Evolutionary conservation across 2,329 filamentous ascomycete species (phyloP), one percentile per base, ranked within the genome.

Genomic region (Colletotrichum zoysiae): DNA sequence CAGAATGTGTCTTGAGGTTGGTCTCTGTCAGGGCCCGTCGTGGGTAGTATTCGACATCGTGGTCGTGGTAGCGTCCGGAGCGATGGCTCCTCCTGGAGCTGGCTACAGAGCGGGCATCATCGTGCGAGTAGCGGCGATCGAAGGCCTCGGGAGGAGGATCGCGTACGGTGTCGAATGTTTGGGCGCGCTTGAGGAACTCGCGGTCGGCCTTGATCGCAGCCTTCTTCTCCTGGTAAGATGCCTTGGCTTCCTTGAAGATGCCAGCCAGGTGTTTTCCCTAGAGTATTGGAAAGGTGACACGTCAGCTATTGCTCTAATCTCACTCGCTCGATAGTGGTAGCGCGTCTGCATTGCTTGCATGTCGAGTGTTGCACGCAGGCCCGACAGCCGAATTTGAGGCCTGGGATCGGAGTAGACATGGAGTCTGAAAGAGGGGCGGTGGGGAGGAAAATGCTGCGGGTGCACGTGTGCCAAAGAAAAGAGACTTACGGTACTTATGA

Each of bases 201-300:
- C 84, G 84, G 75, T 93, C 90, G 26, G 91, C 90, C 79, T 90
- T 91, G 76, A 97, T 88, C 76, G 95, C 90, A 8, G 93, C 92
- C 81, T 97, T 97, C 79, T 93, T 93, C 78, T 97, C 94, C 69
- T 91, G 88, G 82, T 98, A 98, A 70, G 93, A 93, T 65, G 91
- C 90, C 79, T 94, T 94, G 74, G 95, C 95, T 80, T 98, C 95
- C 81, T 94, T 97, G 87, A 97, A 97, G 78, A 98, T 92, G 79
- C 91, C 92, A 78, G 97, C 89, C 33, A 98, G 86, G 77, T 97
- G 93, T 83, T 97, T 97, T 78, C 94, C 94, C 94, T 97, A 78
- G 70, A 62, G 42, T 14, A 18, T 35, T 6, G 18, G 9, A 35
- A 38, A 56, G n/a, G 38, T 69, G 65, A 65, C 48, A 62, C n/a